These are phyloP conservation scores for Davidsoniella virescens DNA, from an alignment of 2,329 filamentous ascomycete species.

Conservation along the genomic window DNA sequence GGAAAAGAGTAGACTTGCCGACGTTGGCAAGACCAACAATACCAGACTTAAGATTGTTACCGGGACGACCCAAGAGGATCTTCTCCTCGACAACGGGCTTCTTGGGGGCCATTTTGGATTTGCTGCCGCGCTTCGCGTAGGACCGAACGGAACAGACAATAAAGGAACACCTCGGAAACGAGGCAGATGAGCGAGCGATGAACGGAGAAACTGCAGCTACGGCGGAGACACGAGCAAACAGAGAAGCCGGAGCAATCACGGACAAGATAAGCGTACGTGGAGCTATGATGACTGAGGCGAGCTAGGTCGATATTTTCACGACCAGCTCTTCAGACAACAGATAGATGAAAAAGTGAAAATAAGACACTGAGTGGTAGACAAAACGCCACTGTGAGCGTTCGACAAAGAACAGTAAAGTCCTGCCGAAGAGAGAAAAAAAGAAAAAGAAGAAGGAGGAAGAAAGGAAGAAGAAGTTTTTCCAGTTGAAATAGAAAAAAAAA, in stretches of 20 bases:
- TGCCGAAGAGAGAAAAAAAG: constrained; percentile 10
- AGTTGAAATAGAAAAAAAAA: constrained; percentile 9
- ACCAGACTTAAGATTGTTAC: constrained; percentile 97
- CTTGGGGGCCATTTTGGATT: constrained; percentile 82
- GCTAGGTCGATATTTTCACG: constrained; percentile 3
- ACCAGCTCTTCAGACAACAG: constrained; percentile 4
- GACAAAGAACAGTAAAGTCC: constrained; percentile 13
- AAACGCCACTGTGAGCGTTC: constrained; percentile 6
- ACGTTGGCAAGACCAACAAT: constrained; percentile 99
- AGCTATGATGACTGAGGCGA: constrained; percentile 4
- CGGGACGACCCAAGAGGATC: constrained; percentile 84
- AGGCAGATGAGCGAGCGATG: constrained; percentile 54
- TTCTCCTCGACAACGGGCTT: constrained; percentile 86
- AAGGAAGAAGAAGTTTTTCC: background rate
- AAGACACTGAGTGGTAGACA: background rate
- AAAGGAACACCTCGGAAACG: constrained; percentile 8
- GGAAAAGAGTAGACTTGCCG: constrained; percentile 98
- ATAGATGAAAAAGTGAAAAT: background rate
- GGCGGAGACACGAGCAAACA: constrained; percentile 27
- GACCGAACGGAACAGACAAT: constrained; percentile 29
- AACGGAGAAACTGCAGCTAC: constrained; percentile 31
- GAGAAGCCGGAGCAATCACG: constrained; percentile 14
- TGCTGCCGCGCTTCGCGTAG: constrained; percentile 39
- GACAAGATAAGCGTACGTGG: background rate
- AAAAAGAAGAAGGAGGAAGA: constrained; percentile 4